phyloP scores from a whole-genome alignment of 306 rosid species.

The Cucumis cinereus region DNA sequence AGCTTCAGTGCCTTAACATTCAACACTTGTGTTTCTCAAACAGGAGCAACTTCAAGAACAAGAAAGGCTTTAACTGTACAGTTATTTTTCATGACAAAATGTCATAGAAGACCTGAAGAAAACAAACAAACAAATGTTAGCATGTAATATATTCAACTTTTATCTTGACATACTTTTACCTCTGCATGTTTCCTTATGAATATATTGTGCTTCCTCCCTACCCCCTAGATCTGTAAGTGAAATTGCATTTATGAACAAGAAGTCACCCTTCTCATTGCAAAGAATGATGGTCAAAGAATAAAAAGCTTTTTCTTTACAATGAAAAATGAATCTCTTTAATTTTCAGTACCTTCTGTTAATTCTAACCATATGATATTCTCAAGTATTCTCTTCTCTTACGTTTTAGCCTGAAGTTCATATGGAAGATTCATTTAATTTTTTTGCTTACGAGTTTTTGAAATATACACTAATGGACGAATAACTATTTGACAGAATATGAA shows the following conservation, averaged over 20 bases:
- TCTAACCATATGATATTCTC: neutral
- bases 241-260: neutral
- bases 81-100: neutral
- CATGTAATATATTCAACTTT: neutral
- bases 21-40: conserved; percentile 2
- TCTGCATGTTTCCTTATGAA: neutral
- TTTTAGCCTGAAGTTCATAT: neutral
- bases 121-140: neutral
- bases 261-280: neutral
- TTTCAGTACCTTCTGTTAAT: neutral
- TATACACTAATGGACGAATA: no score
- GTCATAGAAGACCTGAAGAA: neutral
- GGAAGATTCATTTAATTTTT: neutral
- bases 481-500: no score
- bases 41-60: conserved; percentile 79
- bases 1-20: neutral
- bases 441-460: neutral
- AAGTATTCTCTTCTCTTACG: no score
- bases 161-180: neutral
- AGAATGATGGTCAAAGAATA: neutral
- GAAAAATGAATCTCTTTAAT: neutral
- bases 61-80: conserved; percentile 21
- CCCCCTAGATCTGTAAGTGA: neutral
- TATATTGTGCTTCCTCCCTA: neutral
- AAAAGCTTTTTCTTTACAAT: neutral